Base-by-base conservation (phyloP, 352 stramenopile species). In the Lagenidium sp. region DNA sequence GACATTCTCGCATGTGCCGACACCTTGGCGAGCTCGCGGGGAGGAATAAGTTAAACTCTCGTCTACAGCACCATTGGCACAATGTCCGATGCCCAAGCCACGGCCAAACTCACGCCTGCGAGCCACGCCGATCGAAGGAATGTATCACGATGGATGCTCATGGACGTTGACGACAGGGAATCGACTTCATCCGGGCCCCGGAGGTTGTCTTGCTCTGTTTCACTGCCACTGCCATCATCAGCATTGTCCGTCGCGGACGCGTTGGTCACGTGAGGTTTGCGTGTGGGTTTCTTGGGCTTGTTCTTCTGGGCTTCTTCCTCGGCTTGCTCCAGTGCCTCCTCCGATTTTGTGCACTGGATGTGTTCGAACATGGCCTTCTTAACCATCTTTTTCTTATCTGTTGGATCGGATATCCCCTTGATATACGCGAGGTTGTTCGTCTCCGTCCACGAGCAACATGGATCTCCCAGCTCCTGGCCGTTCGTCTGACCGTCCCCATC, bases 401-500 rank as follows among this genome's bases (percentile, higher is more conserved):
- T 34, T 4, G 53, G 54, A 22, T 68, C 36, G 6, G 58, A 61
- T 8, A 68, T 25, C n/a, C 24, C 47, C 6, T 19, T 15, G 16
- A 48, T 53, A 30, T 50, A 57, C 20, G 47, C 38, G 16, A 55
- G 32, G 31, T 63, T 59, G 15, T 28, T 18, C 4, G 53, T 50
- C 28, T 53, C 41, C 3, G 32, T 44, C 60, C 65, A 87, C 16
- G 40, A 40, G 46, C 75, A 87, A 50, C 62, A 63, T 18, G 73
- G 74, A 44, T 87, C 75, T 2, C 73, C 75, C 5, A 87, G 58
- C 35, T 87, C 75, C 43, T 82, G 43, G 19, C 73, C 75, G 50
- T 87, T 87, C 6, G 63, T 83, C 19, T 63, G 51, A 10, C 72
- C 69, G 49, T 87, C 75, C 32, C 50, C 45, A 23, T 70, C 64